Percentiles rank a stretch among this genome's conserved stretches.
Conservation (phyloP, 352 stramenopile genomes). For the Blastocystis sp. region DNA sequence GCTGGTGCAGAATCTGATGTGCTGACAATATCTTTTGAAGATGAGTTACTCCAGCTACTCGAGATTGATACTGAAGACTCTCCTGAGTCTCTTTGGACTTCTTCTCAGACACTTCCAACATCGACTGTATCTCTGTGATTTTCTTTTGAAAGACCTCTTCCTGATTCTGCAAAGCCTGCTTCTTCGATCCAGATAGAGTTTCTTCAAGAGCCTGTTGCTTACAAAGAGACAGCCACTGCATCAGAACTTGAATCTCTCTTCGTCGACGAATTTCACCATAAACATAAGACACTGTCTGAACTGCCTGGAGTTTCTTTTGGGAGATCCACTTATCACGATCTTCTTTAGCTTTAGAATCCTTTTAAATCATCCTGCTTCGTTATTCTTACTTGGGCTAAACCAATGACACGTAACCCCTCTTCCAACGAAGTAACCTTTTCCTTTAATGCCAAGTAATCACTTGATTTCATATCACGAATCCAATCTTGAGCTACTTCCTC, state of each 20-base stretch:
- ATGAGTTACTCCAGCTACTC: neutral
- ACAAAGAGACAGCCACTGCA: neutral
- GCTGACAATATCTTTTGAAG: neutral
- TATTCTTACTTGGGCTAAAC: neutral
- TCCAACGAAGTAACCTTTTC: slow-evolving; percentile 52
- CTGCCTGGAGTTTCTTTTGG: neutral
- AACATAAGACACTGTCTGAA: neutral
- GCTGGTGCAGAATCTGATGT: neutral
- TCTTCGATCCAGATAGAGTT: neutral
- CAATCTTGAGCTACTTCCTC: slow-evolving; percentile 9
- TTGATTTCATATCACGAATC: slow-evolving; percentile 50
- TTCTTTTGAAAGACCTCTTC: neutral
- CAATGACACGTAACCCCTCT: slow-evolving; percentile 16
- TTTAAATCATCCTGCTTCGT: neutral
- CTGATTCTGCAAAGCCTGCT: neutral
- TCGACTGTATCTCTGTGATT: neutral
- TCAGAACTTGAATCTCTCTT: neutral
- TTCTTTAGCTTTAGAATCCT: slow-evolving; percentile 18
- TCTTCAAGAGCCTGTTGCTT: neutral
- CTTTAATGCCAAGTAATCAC: slow-evolving; percentile 41
- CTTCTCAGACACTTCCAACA: neutral
- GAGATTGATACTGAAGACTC: neutral
- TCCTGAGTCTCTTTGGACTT: neutral
- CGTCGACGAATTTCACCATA: neutral
- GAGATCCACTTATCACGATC: neutral